Evolutionary conservation across 2,329 filamentous ascomycete species (phyloP).

Genomic region (Blumeriella jaapii): DNA sequence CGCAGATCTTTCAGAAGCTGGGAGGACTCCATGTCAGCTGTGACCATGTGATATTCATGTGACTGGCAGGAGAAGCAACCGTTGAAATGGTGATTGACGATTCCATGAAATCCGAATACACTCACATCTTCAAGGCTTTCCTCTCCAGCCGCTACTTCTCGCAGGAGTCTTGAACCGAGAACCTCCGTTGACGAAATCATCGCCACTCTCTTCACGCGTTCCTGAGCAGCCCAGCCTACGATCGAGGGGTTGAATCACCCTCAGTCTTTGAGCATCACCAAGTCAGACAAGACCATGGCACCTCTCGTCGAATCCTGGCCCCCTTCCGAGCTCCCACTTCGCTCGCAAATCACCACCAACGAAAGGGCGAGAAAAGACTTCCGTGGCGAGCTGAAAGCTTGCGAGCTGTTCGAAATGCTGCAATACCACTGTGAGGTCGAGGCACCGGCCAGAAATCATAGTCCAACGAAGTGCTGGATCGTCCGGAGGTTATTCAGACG

Average conservation of each 20-base stretch:
- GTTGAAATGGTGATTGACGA: slow-evolving; percentile 2
- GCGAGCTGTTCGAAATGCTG: slow-evolving; percentile 45
- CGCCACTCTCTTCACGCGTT: slow-evolving; percentile 6
- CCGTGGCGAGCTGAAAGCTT: slow-evolving; percentile 41
- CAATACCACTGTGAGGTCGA: slow-evolving; percentile 50
- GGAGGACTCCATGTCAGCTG: background rate
- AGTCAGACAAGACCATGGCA: slow-evolving; percentile 34
- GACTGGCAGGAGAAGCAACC: slow-evolving; percentile 3
- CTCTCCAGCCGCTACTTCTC: slow-evolving; percentile 40
- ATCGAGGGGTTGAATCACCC: background rate
- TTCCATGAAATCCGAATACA: slow-evolving; percentile 6
- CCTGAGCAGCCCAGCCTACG: no score
- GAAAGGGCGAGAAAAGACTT: slow-evolving; percentile 37
- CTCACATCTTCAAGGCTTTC: slow-evolving; percentile 47
- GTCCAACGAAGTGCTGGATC: slow-evolving; percentile 42
- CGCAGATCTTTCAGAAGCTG: slow-evolving; percentile 10
- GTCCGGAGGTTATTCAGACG: slow-evolving; percentile 48
- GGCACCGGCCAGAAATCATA: slow-evolving; percentile 34
- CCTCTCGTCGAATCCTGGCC: slow-evolving; percentile 45
- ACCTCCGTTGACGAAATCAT: slow-evolving; percentile 16
- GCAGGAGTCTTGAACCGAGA: slow-evolving; percentile 38
- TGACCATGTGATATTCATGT: slow-evolving; percentile 6
- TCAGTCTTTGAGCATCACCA: background rate
- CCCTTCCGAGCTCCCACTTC: slow-evolving; percentile 37
- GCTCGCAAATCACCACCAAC: slow-evolving; percentile 36